A percentile compares a stretch with the other conserved stretches of the same genome.
These are phyloP conservation scores for Dactylorhiza incarnata DNA, from an alignment of 106 monocot genomes.

Conservation along the genomic window DNA sequence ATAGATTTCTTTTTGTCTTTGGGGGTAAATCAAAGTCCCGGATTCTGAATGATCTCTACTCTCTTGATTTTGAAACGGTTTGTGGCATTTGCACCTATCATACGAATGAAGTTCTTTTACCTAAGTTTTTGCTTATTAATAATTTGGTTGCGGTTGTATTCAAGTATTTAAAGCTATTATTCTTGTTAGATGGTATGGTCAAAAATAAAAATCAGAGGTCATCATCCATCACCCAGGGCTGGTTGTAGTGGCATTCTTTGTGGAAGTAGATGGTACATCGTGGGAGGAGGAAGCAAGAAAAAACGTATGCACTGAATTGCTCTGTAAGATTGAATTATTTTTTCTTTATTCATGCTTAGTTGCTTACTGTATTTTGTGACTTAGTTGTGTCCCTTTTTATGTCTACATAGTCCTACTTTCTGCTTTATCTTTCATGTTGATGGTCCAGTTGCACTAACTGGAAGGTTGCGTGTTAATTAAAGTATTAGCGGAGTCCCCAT, in stretches of 20 bases:
- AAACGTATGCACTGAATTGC: constrained; percentile 57
- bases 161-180: constrained; percentile 5
- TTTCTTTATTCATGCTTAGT: neutral
- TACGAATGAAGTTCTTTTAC: neutral
- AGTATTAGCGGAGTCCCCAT: neutral
- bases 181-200: constrained; percentile 91
- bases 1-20: constrained; percentile 76
- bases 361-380: neutral
- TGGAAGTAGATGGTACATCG: constrained; percentile 95
- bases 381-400: neutral
- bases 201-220: constrained; percentile 62
- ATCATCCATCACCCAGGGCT: constrained; percentile 87
- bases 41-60: constrained; percentile 84
- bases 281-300: constrained; percentile 98
- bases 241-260: constrained; percentile 86
- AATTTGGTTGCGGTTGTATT: neutral
- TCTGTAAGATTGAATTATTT: constrained; percentile 17
- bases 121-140: neutral
- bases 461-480: neutral
- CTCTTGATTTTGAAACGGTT: constrained; percentile 99
- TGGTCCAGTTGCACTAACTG: neutral
- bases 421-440: neutral
- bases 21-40: constrained; percentile 87
- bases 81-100: neutral
- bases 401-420: neutral